Evolutionary conservation across 164 flowering plant species (phyloP), one percentile per base, ranked within the genome.

Genomic region (Vitis labrusca): DNA sequence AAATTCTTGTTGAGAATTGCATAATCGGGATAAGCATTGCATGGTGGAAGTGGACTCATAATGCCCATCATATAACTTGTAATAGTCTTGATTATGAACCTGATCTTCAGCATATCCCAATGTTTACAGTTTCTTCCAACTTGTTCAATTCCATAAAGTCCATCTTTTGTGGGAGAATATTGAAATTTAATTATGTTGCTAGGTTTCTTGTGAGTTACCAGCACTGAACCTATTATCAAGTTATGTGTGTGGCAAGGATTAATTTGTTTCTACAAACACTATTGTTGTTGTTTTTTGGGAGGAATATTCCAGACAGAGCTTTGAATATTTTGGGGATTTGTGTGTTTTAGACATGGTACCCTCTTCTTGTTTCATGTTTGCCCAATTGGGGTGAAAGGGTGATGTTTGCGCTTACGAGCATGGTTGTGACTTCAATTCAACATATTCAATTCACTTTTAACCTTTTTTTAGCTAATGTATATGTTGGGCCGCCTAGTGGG

Each of bases 21-120:
- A 37, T 37, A 37, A 5, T 0, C 5, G 44, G 44, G 44, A 81
- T 88, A 67, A 86, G 93, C 74, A 88, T 88, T 19, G 93, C 78
- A 10, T 88, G 93, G 93, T 88, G 93, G 93, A 88, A 86, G 64
- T 84, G 89, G 84, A 85, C 81, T 14, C 91, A 89, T 69, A 87
- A 87, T 68, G 89, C 89, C 5, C 93, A 89, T 64, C 93, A 89
- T 66, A 80, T 87, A 49, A 84, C 91, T 81, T 37, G 44, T 37
- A 37, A 37, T 0, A 37, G 44, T 37, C 44, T 37, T 37, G 44
- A 37, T 37, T 37, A 37, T 37, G 44, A 37, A 1, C 0, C 7
- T 3, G 5, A 37, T 37, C 44, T 37, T 37, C 44, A 37, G 50
- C 93, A 87, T 66, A 75, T 89, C 62, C 91, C 90, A 2, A 16